Conservation (phyloP, 257 asterid species). For the Solanum medicagineum region DNA sequence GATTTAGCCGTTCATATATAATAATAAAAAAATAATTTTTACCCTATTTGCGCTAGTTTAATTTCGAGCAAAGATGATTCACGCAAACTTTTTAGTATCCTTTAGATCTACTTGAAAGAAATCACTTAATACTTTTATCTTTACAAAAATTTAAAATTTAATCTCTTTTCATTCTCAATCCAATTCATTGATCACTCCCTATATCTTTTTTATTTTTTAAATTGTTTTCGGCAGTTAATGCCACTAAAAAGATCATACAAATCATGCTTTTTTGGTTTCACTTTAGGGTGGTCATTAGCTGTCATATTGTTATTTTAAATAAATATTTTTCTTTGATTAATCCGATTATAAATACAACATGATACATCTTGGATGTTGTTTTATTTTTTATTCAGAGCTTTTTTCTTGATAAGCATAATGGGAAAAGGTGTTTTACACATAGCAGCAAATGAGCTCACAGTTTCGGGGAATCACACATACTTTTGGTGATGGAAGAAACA, state of each 20-base stretch:
- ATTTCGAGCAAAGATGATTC: not conserved
- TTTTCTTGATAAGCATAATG: conserved; percentile 8
- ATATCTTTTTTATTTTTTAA: not conserved
- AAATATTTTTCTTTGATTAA: not conserved
- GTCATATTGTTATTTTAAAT: no score
- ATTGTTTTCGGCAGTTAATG: not conserved
- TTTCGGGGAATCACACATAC: not conserved
- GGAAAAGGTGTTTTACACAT: conserved; percentile 28
- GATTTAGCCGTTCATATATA: not conserved
- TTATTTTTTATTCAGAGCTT: conserved; percentile 5
- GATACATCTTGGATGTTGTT: not conserved
- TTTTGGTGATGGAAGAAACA: conserved; percentile 20
- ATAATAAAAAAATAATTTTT: not conserved
- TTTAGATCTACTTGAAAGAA: not conserved
- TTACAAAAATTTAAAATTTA: not conserved
- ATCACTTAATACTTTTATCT: not conserved
- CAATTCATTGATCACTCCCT: not conserved
- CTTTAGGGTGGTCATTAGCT: no score
- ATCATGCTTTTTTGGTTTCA: no score
- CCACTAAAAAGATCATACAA: no score
- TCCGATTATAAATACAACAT: not conserved
- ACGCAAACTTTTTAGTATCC: not conserved
- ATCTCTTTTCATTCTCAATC: not conserved
- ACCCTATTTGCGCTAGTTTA: not conserved
- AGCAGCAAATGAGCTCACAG: conserved; percentile 20